phyloP scores from a whole-genome alignment of 2,329 filamentous ascomycete species.

The Neobulgaria alba region DNA sequence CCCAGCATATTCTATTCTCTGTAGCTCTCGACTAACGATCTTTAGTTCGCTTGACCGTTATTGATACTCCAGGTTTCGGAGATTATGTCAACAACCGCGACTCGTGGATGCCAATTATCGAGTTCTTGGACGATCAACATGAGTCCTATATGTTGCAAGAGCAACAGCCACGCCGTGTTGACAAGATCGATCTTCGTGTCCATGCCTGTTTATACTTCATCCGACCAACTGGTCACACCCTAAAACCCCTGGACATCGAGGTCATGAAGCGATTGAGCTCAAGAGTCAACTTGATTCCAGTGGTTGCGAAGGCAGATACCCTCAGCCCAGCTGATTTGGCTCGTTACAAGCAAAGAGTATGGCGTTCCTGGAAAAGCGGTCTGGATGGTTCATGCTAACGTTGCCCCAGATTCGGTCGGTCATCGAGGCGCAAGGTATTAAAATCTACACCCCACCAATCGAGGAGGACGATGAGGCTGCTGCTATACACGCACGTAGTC shows the following conservation, averaged over 20 bases:
- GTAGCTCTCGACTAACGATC: slow-evolving; percentile 16
- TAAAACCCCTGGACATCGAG: slow-evolving; percentile 98
- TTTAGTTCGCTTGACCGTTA: slow-evolving; percentile 91
- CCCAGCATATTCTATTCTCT: too few relatives aligned
- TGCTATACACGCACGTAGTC: slow-evolving; percentile 84
- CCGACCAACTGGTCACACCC: slow-evolving; percentile 91
- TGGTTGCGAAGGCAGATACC: slow-evolving; percentile 97
- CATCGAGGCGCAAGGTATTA: slow-evolving; percentile 97
- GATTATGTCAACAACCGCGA: slow-evolving; percentile 99
- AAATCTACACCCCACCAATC: slow-evolving; percentile 96
- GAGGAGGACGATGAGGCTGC: slow-evolving; percentile 98
- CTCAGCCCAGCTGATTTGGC: slow-evolving; percentile 85
- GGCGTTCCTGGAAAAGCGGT: slow-evolving; percentile 27
- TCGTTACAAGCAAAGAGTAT: slow-evolving; percentile 90
- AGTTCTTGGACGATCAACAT: slow-evolving; percentile 99
- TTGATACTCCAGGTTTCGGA: slow-evolving; percentile 97
- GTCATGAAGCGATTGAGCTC: slow-evolving; percentile 99
- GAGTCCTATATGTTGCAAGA: slow-evolving; percentile 99
- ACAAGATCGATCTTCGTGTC: slow-evolving; percentile 99
- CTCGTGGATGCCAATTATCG: slow-evolving; percentile 99
- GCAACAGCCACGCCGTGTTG: slow-evolving; percentile 93
- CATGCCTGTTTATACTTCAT: slow-evolving; percentile 99
- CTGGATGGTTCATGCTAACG: slow-evolving; percentile 24
- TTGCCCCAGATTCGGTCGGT: slow-evolving; percentile 72
- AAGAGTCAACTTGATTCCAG: slow-evolving; percentile 95